Evolutionary conservation across 805 yeast genomes (phyloP).

Genomic region (Ogataea polymorpha): DNA sequence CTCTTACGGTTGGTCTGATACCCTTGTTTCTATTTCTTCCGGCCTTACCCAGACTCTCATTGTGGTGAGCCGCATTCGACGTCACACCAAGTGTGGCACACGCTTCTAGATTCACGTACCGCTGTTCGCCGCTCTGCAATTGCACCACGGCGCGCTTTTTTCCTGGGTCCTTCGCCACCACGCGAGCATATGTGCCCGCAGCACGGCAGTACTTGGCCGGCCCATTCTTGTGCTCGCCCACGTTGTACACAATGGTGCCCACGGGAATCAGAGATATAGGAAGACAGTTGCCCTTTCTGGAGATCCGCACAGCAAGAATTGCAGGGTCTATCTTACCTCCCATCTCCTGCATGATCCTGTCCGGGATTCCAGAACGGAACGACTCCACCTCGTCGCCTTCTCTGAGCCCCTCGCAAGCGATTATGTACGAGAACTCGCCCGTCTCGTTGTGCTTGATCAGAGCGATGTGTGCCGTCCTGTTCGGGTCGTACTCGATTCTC

Average conservation of each 20-base stretch:
- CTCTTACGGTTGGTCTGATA: conserved; percentile 92
- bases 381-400: conserved; percentile 90
- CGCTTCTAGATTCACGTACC: conserved; percentile 80
- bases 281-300: conserved; percentile 91
- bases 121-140: conserved; percentile 88
- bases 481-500: conserved; percentile 94
- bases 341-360: conserved; percentile 72
- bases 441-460: conserved; percentile 63
- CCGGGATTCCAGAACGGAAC: conserved; percentile 84
- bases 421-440: conserved; percentile 67
- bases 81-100: conserved; percentile 94
- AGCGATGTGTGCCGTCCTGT: conserved; percentile 91
- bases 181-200: conserved; percentile 92
- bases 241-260: conserved; percentile 84
- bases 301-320: conserved; percentile 76
- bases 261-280: conserved; percentile 93
- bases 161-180: conserved; percentile 74
- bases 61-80: conserved; percentile 90
- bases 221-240: conserved; percentile 74
- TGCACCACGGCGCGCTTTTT: conserved; percentile 71
- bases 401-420: conserved; percentile 90
- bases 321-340: conserved; percentile 93
- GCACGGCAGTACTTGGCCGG: conserved; percentile 87
- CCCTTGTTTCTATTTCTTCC: conserved; percentile 93
- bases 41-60: conserved; percentile 89